Percentiles rank a stretch among this genome's conserved stretches.
Evolutionary conservation across 192 early-diverging fungal species (phyloP).

Genomic region (Backusella mclennaniae): DNA sequence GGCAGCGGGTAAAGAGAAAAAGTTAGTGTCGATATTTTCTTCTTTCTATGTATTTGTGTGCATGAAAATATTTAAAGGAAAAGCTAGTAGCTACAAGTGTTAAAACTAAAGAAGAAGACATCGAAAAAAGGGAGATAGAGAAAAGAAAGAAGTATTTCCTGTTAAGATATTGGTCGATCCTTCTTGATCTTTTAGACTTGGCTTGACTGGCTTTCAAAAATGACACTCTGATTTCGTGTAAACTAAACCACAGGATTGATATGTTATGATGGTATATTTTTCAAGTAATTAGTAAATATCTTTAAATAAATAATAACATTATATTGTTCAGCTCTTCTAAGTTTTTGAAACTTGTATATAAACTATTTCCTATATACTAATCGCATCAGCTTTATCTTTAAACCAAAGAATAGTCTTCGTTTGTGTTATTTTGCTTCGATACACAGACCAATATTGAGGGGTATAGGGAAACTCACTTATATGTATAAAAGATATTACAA

Average conservation of each 20-base stretch:
- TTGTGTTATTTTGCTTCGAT: too few species aligned
- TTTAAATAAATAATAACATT: too few species aligned
- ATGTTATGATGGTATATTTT: too few species aligned
- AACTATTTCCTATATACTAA: too few species aligned
- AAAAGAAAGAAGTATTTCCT: neutral
- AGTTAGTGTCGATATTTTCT: neutral
- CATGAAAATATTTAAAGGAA: neutral
- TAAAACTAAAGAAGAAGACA: neutral
- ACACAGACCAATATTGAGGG: too few species aligned
- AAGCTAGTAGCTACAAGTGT: neutral
- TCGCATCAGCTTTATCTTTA: too few species aligned
- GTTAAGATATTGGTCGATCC: neutral
- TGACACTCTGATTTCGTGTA: neutral
- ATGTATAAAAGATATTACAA: too few species aligned
- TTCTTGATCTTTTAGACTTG: slow-evolving; percentile 16
- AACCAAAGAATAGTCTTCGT: too few species aligned
- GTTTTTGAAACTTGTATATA: too few species aligned
- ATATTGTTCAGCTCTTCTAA: too few species aligned
- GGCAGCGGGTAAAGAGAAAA: neutral
- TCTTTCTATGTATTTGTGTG: neutral
- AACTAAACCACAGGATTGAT: neutral
- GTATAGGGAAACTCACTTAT: too few species aligned
- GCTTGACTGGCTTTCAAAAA: slow-evolving; percentile 16
- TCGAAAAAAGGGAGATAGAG: neutral
- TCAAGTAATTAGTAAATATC: too few species aligned